Conservation (phyloP, 257 asterid species). For the Solanum virginianum region DNA sequence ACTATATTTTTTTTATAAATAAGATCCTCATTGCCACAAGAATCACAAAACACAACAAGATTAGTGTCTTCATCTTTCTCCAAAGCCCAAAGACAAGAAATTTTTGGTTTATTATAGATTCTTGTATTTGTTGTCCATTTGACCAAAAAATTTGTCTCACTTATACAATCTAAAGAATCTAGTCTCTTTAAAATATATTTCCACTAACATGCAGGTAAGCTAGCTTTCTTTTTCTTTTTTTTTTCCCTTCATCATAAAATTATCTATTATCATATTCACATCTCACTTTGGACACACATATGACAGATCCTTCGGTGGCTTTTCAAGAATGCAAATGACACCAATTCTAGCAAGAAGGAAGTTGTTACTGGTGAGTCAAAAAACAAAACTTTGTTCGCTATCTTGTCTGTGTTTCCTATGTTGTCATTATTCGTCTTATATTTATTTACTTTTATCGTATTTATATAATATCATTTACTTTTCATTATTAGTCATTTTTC, state of each 20-base stretch:
- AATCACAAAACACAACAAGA: constrained; percentile 17
- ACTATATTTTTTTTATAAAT: constrained; percentile 9
- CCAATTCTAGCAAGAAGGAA: constrained; percentile 2
- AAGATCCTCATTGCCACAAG: neutral
- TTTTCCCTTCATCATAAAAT: constrained; percentile 2
- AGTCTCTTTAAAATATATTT: constrained; percentile 5
- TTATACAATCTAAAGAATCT: neutral
- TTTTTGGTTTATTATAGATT: constrained; percentile 26
- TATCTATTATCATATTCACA: constrained; percentile 17
- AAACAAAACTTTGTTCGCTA: neutral
- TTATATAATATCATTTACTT: too few relatives aligned
- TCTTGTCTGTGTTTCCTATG: neutral
- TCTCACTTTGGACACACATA: constrained; percentile 7
- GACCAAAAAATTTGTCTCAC: constrained; percentile 30
- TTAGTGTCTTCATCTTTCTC: constrained; percentile 15
- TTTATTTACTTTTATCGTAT: too few relatives aligned
- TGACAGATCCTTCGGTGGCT: constrained; percentile 48
- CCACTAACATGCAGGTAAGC: constrained; percentile 65
- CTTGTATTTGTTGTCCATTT: constrained; percentile 27
- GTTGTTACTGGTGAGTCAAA: constrained; percentile 11
- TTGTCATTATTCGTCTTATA: too few relatives aligned
- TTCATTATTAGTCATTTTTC: too few relatives aligned
- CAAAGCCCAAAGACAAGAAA: constrained; percentile 5
- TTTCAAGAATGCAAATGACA: constrained; percentile 20
- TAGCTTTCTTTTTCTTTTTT: constrained; percentile 5